Evolutionary conservation across 2,329 filamentous ascomycete genomes (phyloP), one percentile per base, ranked within the genome.

Genomic region (Aspergillus sp.): DNA sequence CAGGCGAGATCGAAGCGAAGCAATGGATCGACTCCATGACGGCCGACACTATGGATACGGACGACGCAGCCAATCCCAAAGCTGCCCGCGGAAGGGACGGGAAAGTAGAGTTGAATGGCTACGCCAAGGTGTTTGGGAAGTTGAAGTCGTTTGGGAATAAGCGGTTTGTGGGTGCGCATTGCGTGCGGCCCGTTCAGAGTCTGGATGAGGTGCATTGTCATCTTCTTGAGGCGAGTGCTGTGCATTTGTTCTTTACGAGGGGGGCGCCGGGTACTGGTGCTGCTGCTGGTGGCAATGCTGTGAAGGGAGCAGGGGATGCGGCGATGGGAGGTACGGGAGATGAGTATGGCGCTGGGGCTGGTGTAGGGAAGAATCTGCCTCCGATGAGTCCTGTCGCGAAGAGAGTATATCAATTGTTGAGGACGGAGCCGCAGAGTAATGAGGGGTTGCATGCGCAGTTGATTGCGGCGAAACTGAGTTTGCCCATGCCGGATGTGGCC

Each of bases 181-280:
- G 91, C 70, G 88, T 99, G 65, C 89, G 92, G 57, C 88, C 90
- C 4, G 81, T 98, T 57, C 81, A 84, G 58, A 91, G 97, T 76
- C 89, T 89, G 80, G 97, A 99, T 80, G 95, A 99, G 82, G 85
- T 98, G 74, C 90, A 89, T 74, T 96, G 92, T 75, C 95, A 98
- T 78, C 79, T 97, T 66, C 87, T 99, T 56, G 94, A 99, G 80
- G 89, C 92, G 25, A 91, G 92, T 5, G 91, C 90, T 60, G 90
- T 96, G 53, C 95, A 99, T 79, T 81, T 99, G 54, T 89, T 89
- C 78, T 90, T 92, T 75, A 91, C 89, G 13, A 85, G 87, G 48
- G 93, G 92, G 0, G 85, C 88, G 3, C 81, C 77, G 2, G 67
- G 80, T 38, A 71, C 36, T 76, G 78, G 38, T 74, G 77, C 59